phyloP scores from a whole-genome alignment of 1,284 basidiomycete genomes.

The Apiotrichum akiyoshidainum region DNA sequence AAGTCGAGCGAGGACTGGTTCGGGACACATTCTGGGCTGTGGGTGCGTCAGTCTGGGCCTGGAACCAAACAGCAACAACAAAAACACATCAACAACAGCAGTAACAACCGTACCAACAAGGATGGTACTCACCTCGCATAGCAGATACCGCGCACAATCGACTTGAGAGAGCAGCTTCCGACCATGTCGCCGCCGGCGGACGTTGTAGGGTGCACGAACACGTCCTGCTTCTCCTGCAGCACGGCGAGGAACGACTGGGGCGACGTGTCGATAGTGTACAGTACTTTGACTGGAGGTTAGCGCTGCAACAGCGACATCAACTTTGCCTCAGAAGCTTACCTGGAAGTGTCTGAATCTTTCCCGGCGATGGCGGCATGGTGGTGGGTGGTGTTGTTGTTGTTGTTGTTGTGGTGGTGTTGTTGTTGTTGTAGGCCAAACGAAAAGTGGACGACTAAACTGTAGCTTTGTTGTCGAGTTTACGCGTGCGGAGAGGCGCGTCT shows the following conservation, averaged over 20 bases:
- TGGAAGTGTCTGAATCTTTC: conserved; percentile 42
- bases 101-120: background rate
- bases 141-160: conserved; percentile 40
- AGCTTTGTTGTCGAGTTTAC: too few species aligned
- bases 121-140: conserved; percentile 38
- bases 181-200: conserved; percentile 12
- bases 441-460: background rate
- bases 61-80: too few species aligned
- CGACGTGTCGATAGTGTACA: conserved; percentile 42
- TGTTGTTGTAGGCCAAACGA: background rate
- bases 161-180: conserved; percentile 40
- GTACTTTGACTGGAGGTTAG: conserved; percentile 41
- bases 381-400: background rate
- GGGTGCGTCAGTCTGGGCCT: background rate
- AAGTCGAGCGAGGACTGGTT: conserved; percentile 36
- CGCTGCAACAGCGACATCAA: background rate
- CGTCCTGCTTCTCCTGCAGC: conserved; percentile 35
- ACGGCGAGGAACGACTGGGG: conserved; percentile 44
- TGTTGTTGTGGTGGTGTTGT: background rate
- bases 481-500: background rate
- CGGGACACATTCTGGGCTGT: conserved; percentile 45
- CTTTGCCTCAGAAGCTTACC: conserved; percentile 19
- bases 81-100: background rate
- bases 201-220: conserved; percentile 36
- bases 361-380: conserved; percentile 43